These are phyloP conservation scores for Pyricularia grisea DNA, from an alignment of 2,329 filamentous ascomycete genomes.

Conservation along the genomic window DNA sequence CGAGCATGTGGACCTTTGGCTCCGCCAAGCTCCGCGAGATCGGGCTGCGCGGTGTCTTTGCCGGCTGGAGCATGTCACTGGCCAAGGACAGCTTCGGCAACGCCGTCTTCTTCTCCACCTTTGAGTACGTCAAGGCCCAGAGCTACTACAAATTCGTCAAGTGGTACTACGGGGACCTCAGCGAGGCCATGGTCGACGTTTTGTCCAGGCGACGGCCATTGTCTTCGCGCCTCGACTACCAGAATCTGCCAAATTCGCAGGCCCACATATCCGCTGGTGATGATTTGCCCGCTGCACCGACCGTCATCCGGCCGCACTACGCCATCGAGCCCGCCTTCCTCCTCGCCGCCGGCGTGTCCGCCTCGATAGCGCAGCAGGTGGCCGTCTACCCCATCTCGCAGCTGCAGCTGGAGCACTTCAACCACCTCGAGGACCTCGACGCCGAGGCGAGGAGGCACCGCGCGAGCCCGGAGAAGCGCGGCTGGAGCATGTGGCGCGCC, in stretches of 20 bases:
- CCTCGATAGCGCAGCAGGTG: slow-evolving; percentile 58
- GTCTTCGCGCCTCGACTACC: background rate
- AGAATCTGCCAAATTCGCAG: slow-evolving; percentile 1
- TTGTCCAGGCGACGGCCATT: slow-evolving; percentile 36
- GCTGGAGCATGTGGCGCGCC: slow-evolving; percentile 47
- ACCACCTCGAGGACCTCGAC: slow-evolving; percentile 63
- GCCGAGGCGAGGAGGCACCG: slow-evolving; percentile 41
- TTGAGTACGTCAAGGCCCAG: slow-evolving; percentile 70
- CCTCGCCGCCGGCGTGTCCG: slow-evolving; percentile 57
- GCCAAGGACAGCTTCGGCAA: slow-evolving; percentile 61
- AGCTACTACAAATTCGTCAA: slow-evolving; percentile 62
- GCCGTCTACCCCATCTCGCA: slow-evolving; percentile 63
- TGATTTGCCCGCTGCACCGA: slow-evolving; percentile 16
- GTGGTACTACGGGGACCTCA: slow-evolving; percentile 57
- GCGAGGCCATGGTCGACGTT: slow-evolving; percentile 39
- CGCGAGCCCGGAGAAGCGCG: slow-evolving; percentile 17
- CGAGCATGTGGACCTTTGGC: slow-evolving; percentile 67
- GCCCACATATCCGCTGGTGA: background rate
- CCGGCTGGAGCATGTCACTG: slow-evolving; percentile 61
- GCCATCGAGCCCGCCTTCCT: slow-evolving; percentile 66
- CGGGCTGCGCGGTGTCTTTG: slow-evolving; percentile 62
- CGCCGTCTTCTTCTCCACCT: slow-evolving; percentile 64
- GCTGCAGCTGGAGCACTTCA: slow-evolving; percentile 65
- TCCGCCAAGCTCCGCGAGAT: slow-evolving; percentile 61
- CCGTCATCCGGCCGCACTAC: slow-evolving; percentile 63